Conservation (phyloP, 164 flowering plant species). For the Kalanchoe fedtschenkoi region DNA sequence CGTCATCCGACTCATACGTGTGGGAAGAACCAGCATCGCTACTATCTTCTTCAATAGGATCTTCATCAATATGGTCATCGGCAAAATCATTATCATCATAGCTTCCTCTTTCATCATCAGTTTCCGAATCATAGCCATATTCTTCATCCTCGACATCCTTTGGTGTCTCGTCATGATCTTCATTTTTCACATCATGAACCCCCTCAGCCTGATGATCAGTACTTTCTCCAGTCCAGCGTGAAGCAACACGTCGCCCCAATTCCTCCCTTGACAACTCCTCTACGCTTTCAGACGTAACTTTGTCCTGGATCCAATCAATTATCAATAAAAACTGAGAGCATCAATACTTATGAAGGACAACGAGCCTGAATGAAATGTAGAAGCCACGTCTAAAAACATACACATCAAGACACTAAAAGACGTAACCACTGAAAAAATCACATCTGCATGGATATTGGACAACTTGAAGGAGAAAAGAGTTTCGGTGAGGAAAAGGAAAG, state of each 20-base stretch:
- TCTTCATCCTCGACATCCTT: constrained; percentile 42
- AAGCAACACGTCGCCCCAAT: constrained; percentile 84
- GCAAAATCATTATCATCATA: constrained; percentile 33
- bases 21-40: constrained; percentile 33
- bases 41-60: constrained; percentile 34
- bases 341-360: neutral
- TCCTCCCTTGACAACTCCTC: constrained; percentile 85
- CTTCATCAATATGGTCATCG: constrained; percentile 42
- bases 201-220: constrained; percentile 31
- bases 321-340: neutral
- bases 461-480: no score
- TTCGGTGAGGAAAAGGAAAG: no score
- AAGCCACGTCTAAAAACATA: no score
- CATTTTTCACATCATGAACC: constrained; percentile 17
- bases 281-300: constrained; percentile 29
- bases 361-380: neutral
- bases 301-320: constrained; percentile 25
- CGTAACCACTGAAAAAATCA: no score
- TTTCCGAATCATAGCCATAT: constrained; percentile 52
- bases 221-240: constrained; percentile 94
- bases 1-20: constrained; percentile 46
- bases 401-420: no score
- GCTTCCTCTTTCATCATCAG: constrained; percentile 38
- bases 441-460: no score
- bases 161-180: constrained; percentile 23